Evolutionary conservation across 2,329 filamentous ascomycete species (phyloP), one percentile per base, ranked within the genome.

Genomic region (Cytospora paraplurivora): DNA sequence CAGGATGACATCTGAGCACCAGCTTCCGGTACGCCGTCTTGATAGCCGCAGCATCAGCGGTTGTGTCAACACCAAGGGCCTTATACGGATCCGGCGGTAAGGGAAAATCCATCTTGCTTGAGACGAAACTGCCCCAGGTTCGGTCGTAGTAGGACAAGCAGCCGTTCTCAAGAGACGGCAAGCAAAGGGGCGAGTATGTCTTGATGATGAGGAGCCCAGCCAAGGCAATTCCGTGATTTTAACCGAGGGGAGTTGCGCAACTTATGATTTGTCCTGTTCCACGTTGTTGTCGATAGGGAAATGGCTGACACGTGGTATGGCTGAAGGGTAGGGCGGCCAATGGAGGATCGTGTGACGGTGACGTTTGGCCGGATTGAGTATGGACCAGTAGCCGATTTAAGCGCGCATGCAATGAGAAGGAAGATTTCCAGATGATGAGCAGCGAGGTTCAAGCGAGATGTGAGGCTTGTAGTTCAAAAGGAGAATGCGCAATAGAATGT

Each of bases 1-100:
- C 93, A 38, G 93, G 93, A 70, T 97, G 93, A 73, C 90, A 93
- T 75, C 91, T 92, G 69, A 97, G 85, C 41, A 92, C 91, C 49
- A 96, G 87, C 76, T 96, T 96, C 70, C 91, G 88, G 78, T 97
- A 88, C 17, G 91, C 89, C 58, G 86, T 84, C 72, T 91, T 89
- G 75, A 97, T 94, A 69, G 89, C 85, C 55, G 86, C 70, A 50
- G 87, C 74, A 66, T 90, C 85, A 55, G 91, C 91, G 76, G 89
- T 85, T 73, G 86, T 89, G 66, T 87, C 74, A 63, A 97, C 84
- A 59, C 91, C 91, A 56, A 97, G 83, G 61, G 85, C 82, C 72
- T 82, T 85, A 81, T 96, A 97, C 56, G 92, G 94, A 78, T 98
- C 92, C 67, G 86, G 82, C 37, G 85, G 78, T 44, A 81, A 72